These are phyloP conservation scores for Lyophyllum semitale DNA, from an alignment of 768 basidiomycete species.

Conservation along the genomic window DNA sequence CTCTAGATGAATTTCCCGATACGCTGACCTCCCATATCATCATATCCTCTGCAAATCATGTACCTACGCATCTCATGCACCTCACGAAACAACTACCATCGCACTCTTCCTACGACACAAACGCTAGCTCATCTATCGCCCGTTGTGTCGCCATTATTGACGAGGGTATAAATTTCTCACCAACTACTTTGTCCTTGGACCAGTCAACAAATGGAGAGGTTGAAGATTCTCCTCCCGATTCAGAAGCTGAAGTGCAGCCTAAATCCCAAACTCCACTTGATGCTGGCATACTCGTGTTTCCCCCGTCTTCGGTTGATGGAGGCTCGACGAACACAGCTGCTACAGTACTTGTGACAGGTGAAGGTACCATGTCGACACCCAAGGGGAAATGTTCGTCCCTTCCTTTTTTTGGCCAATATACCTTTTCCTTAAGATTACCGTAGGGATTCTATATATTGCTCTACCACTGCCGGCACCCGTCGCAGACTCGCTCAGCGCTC, in stretches of 20 bases:
- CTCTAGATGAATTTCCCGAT: slow-evolving; percentile 64
- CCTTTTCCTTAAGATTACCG: slow-evolving; percentile 8
- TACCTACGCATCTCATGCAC: slow-evolving; percentile 29
- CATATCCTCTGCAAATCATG: slow-evolving; percentile 45
- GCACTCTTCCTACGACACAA: background rate
- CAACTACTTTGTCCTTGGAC: slow-evolving; percentile 4
- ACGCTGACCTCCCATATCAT: slow-evolving; percentile 55
- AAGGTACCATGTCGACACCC: slow-evolving; percentile 75
- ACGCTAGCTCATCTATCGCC: slow-evolving; percentile 12
- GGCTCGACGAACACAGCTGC: slow-evolving; percentile 53
- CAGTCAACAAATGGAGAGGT: slow-evolving; percentile 10
- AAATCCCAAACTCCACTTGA: slow-evolving; percentile 42
- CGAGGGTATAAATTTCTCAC: slow-evolving; percentile 31
- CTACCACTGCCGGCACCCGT: slow-evolving; percentile 42
- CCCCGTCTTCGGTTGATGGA: slow-evolving; percentile 59
- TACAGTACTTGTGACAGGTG: slow-evolving; percentile 68
- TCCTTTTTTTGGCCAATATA: background rate
- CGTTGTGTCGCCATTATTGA: slow-evolving; percentile 41
- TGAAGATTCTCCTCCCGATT: slow-evolving; percentile 27
- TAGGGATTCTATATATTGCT: slow-evolving; percentile 64
- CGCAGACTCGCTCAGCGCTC: slow-evolving; percentile 27
- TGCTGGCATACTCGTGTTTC: slow-evolving; percentile 73
- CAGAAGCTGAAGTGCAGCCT: slow-evolving; percentile 6
- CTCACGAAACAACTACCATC: slow-evolving; percentile 17
- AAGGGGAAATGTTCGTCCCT: slow-evolving; percentile 64